Conservation (phyloP, 192 early-diverging fungal species). For the Dissophora ornata region DNA sequence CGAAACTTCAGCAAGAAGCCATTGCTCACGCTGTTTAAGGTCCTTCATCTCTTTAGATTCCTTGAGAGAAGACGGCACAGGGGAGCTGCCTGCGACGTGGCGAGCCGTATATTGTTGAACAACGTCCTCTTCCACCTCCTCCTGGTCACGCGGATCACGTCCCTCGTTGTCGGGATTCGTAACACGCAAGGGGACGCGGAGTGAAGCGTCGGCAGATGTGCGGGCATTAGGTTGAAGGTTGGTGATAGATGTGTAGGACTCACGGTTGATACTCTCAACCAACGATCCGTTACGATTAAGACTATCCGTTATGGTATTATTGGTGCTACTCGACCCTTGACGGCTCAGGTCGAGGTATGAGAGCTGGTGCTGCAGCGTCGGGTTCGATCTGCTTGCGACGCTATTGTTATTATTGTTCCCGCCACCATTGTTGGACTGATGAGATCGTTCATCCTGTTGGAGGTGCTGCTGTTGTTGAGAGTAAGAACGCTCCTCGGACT, state of each 20-base stretch:
- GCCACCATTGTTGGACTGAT: conserved; percentile 1
- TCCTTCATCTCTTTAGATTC: conserved; percentile 27
- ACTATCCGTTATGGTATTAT: not conserved
- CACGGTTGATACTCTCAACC: not conserved
- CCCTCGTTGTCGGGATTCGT: conserved; percentile 10
- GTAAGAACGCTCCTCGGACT: not conserved
- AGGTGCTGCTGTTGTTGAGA: conserved; percentile 3
- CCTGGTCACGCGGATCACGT: not conserved
- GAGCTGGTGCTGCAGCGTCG: conserved; percentile 11
- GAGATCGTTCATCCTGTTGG: not conserved
- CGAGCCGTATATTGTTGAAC: too few relatives aligned
- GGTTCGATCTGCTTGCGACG: conserved; percentile 2
- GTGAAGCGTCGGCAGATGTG: conserved; percentile 16
- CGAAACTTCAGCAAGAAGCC: conserved; percentile 40
- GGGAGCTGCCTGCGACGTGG: too few relatives aligned
- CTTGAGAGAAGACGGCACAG: too few relatives aligned
- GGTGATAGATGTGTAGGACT: conserved; percentile 11
- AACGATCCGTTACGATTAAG: conserved; percentile 13
- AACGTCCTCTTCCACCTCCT: not conserved
- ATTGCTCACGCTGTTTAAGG: conserved; percentile 41
- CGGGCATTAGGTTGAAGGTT: not conserved
- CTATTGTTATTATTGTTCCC: conserved; percentile 5
- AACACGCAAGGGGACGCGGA: conserved; percentile 5
- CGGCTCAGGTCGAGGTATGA: conserved; percentile 27
- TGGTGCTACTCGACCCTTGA: conserved; percentile 13